These are phyloP conservation scores for Botryotinia globosa DNA, from an alignment of 2,329 filamentous ascomycete genomes.

Conservation along the genomic window DNA sequence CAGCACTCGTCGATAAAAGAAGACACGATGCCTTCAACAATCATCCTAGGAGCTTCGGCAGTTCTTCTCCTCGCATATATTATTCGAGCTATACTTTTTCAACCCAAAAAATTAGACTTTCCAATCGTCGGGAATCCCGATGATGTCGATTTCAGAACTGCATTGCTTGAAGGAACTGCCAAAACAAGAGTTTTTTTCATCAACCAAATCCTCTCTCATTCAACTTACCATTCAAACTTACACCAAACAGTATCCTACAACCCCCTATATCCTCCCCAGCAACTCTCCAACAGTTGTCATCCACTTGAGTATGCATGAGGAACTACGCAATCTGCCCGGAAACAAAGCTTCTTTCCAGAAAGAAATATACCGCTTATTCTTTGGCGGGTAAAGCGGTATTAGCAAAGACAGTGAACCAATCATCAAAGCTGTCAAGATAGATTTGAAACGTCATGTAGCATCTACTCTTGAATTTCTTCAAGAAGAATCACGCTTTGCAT, in stretches of 20 bases:
- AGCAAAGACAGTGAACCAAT: slow-evolving; percentile 3
- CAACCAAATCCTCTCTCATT: too few relatives aligned
- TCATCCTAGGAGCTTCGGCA: not conserved
- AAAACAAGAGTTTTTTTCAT: not conserved
- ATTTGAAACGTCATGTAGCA: slow-evolving; percentile 32
- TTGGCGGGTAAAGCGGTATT: not conserved
- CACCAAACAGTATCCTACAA: not conserved
- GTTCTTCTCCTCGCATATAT: not conserved
- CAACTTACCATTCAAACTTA: not conserved
- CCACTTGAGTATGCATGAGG: not conserved
- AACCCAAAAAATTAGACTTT: not conserved
- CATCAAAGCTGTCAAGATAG: slow-evolving; percentile 26
- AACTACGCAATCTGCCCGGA: slow-evolving; percentile 3
- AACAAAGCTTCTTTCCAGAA: not conserved
- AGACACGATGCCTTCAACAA: not conserved
- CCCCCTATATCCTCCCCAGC: not conserved
- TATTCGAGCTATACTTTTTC: not conserved
- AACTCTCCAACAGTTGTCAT: not conserved
- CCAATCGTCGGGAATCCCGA: not conserved
- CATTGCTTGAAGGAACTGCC: not conserved
- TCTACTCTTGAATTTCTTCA: slow-evolving; percentile 27
- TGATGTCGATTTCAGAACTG: not conserved
- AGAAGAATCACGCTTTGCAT: slow-evolving; percentile 30
- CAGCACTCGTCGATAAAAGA: not conserved
- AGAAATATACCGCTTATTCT: not conserved